A percentile compares a stretch with the other conserved stretches of the same genome.
phyloP scores from a whole-genome alignment of 371 early-diverging fungal genomes.

The Mortierella sp. region DNA sequence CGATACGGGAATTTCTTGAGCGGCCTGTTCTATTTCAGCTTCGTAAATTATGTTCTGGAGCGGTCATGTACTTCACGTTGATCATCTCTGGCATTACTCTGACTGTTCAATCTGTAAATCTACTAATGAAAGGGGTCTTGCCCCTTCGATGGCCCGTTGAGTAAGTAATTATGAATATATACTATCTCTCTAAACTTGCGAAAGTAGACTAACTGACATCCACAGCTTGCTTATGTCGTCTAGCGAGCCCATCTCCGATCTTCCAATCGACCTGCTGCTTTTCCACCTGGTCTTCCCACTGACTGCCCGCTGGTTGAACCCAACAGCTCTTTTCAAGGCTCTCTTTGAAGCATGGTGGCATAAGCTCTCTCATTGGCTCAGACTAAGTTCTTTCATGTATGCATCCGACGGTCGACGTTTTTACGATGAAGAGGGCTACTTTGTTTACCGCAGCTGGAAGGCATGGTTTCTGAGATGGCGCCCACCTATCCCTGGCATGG shows the following conservation, averaged over 20 bases:
- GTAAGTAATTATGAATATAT: constrained; percentile 50
- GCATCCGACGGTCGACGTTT: constrained; percentile 64
- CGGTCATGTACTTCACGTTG: constrained; percentile 79
- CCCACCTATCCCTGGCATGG: constrained; percentile 50
- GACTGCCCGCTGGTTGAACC: constrained; percentile 62
- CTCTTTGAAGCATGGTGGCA: constrained; percentile 68
- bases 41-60: constrained; percentile 81
- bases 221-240: constrained; percentile 8
- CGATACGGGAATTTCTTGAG: constrained; percentile 90
- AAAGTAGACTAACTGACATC: constrained; percentile 45
- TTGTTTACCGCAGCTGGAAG: constrained; percentile 61
- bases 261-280: constrained; percentile 83
- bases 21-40: constrained; percentile 78
- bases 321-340: constrained; percentile 12
- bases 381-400: constrained; percentile 86
- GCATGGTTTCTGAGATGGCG: constrained; percentile 59
- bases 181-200: not conserved
- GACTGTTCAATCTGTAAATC: constrained; percentile 56
- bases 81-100: constrained; percentile 79
- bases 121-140: constrained; percentile 53
- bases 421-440: constrained; percentile 76
- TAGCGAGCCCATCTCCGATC: constrained; percentile 75
- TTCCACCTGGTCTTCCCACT: constrained; percentile 79
- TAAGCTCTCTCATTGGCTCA: constrained; percentile 65
- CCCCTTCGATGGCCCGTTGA: constrained; percentile 65